These are phyloP conservation scores for Gossypium turneri DNA, from an alignment of 345 rosid species.

Conservation along the genomic window DNA sequence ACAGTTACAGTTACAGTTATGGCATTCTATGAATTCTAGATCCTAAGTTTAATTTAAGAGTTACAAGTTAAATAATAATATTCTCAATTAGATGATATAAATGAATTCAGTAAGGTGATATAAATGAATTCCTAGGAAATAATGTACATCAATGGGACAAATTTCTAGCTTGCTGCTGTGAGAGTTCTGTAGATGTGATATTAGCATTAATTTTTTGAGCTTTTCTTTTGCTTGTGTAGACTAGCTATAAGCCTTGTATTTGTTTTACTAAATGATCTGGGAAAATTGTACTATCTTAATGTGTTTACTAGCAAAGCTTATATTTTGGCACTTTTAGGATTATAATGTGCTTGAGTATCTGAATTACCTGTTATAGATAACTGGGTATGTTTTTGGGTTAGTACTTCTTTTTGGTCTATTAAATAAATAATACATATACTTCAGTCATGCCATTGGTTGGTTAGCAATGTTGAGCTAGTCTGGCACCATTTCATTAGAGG, in stretches of 20 bases:
- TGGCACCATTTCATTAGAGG: not conserved
- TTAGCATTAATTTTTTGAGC: not conserved
- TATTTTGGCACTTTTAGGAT: not conserved
- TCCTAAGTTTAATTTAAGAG: not conserved
- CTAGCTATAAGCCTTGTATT: not conserved
- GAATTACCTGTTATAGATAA: not conserved
- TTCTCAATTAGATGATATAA: not conserved
- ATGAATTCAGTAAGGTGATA: not conserved
- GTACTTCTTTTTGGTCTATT: not conserved
- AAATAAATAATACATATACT: not conserved
- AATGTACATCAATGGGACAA: not conserved
- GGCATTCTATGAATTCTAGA: not conserved
- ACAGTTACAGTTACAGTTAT: not conserved
- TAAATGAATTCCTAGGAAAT: not conserved
- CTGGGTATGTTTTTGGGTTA: not conserved
- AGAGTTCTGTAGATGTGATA: not conserved
- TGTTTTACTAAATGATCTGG: conserved; percentile 4
- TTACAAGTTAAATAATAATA: not conserved
- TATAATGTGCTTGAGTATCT: not conserved
- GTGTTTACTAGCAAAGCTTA: not conserved
- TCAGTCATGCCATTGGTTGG: not conserved
- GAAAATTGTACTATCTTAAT: not conserved
- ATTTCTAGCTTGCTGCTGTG: not conserved
- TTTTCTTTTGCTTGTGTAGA: not conserved
- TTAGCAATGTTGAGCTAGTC: conserved; percentile 6